Evolutionary conservation across 306 rosid species (phyloP).

Genomic region (Luffa acutangula): DNA sequence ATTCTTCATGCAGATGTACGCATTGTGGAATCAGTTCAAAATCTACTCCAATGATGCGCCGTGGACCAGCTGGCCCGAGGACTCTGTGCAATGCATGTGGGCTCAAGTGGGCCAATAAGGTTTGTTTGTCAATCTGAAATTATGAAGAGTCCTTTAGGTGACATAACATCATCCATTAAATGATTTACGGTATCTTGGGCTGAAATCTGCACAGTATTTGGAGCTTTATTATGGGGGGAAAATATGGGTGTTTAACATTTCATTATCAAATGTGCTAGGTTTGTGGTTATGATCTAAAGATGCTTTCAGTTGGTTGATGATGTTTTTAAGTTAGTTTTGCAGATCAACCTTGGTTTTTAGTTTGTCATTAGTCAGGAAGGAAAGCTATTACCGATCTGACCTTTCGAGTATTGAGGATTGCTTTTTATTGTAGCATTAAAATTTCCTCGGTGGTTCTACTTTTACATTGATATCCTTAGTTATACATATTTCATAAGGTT

Average conservation of each 20-base stretch:
- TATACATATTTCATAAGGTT: neutral
- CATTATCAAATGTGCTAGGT: neutral
- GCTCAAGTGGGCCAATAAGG: conserved; percentile 54
- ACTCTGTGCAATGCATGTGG: conserved; percentile 49
- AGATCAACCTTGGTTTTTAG: neutral
- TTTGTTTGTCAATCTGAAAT: conserved; percentile 7
- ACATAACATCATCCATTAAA: neutral
- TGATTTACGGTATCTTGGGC: neutral
- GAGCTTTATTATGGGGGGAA: neutral
- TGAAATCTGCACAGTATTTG: neutral
- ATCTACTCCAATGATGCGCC: conserved; percentile 53
- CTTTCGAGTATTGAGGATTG: neutral
- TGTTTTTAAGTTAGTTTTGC: neutral
- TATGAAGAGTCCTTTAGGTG: neutral
- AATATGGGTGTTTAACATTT: neutral
- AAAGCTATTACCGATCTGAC: neutral
- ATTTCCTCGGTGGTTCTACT: neutral
- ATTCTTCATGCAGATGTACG: conserved; percentile 25
- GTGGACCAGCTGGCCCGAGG: conserved; percentile 49
- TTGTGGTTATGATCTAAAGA: neutral
- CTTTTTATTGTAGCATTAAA: neutral
- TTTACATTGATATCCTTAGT: neutral
- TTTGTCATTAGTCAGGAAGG: neutral
- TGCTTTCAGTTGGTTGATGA: neutral
- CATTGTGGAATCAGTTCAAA: conserved; percentile 46